Evolutionary conservation across 2,329 filamentous ascomycete genomes (phyloP).

Genomic region (Trichoderma endophyticum): DNA sequence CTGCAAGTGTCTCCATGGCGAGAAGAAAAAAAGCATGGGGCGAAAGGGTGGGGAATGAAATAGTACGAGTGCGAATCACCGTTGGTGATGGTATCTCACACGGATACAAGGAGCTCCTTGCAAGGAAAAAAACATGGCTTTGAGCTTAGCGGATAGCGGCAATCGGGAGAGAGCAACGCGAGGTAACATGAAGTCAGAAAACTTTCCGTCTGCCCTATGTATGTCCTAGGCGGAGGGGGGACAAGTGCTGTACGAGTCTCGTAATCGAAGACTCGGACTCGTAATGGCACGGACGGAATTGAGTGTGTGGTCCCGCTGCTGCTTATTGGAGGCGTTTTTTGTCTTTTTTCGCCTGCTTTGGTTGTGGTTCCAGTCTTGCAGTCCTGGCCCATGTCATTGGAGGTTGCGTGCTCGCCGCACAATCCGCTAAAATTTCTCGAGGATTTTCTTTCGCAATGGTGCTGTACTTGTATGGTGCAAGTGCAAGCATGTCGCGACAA

Average conservation of each 20-base stretch:
- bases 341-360: neutral
- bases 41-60: neutral
- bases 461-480: neutral
- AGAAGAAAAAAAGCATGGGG: neutral
- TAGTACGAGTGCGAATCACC: neutral
- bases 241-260: neutral
- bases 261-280: neutral
- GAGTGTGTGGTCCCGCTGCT: neutral
- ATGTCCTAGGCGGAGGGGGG: neutral
- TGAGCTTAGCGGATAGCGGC: neutral
- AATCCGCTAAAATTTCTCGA: neutral
- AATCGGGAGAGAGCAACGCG: neutral
- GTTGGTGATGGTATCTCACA: neutral
- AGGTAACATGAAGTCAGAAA: neutral
- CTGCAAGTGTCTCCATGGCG: neutral
- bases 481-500: constrained; percentile 1
- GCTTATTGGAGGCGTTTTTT: neutral
- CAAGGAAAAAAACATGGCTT: neutral
- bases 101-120: constrained; percentile 1
- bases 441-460: neutral
- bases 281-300: neutral
- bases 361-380: neutral
- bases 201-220: neutral
- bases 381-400: neutral
- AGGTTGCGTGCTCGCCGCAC: constrained; percentile 9